phyloP scores from a whole-genome alignment of 306 rosid genomes.

The Echinosophora koreensis region DNA sequence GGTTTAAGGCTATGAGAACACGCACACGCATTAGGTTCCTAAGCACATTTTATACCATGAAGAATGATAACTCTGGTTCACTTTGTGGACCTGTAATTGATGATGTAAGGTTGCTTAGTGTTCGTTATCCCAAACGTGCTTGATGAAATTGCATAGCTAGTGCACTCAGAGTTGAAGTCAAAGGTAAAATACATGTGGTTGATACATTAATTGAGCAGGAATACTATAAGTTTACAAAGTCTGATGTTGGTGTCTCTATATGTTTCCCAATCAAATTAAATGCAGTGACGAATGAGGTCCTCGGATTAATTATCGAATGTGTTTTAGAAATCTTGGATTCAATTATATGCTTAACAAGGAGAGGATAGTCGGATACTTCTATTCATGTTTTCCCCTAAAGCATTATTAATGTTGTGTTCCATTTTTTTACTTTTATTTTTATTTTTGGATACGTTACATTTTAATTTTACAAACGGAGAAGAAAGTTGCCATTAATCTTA shows the following conservation, averaged over 20 bases:
- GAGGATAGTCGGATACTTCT: neutral
- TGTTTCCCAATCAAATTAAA: neutral
- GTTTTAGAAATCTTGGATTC: neutral
- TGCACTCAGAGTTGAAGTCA: neutral
- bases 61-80: slow-evolving; percentile 63
- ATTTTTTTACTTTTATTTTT: no score
- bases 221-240: neutral
- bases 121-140: slow-evolving; percentile 48
- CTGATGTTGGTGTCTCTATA: slow-evolving; percentile 10
- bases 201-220: neutral
- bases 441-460: no score
- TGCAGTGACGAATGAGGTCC: neutral
- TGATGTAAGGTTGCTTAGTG: slow-evolving; percentile 62
- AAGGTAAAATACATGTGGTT: neutral
- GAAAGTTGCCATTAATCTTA: neutral
- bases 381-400: neutral
- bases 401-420: no score
- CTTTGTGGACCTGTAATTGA: slow-evolving; percentile 77
- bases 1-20: slow-evolving; percentile 54
- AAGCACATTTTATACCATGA: slow-evolving; percentile 68
- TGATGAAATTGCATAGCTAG: neutral
- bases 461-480: no score
- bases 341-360: neutral
- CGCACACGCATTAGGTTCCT: slow-evolving; percentile 60
- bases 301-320: neutral